A percentile compares a stretch with the other conserved stretches of the same genome.
These are phyloP conservation scores for Pichia eremophila DNA, from an alignment of 805 yeast genomes.

Conservation along the genomic window DNA sequence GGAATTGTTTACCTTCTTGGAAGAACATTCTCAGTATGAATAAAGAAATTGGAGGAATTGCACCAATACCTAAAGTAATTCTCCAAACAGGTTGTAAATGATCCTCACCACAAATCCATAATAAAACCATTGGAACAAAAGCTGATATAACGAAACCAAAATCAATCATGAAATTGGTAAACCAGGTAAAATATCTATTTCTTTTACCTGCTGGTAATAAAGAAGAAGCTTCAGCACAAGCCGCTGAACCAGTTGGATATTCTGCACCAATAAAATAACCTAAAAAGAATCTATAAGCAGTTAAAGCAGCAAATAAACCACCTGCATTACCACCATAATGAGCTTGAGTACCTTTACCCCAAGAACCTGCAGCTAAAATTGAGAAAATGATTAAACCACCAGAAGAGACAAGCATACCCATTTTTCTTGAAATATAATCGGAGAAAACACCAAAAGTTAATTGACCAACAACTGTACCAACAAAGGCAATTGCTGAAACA, in stretches of 20 bases:
- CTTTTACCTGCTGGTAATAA: slow-evolving; percentile 71
- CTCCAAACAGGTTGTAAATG: slow-evolving; percentile 87
- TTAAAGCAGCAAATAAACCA: slow-evolving; percentile 77
- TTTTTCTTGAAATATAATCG: slow-evolving; percentile 72
- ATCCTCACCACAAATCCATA: slow-evolving; percentile 69
- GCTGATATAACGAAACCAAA: slow-evolving; percentile 75
- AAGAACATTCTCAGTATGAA: slow-evolving; percentile 71
- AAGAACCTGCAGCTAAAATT: slow-evolving; percentile 70
- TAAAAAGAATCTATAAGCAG: slow-evolving; percentile 75
- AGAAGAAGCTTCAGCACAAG: slow-evolving; percentile 85
- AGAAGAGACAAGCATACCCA: slow-evolving; percentile 77
- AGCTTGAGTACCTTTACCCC: slow-evolving; percentile 56
- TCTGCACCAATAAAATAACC: slow-evolving; percentile 95
- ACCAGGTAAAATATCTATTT: slow-evolving; percentile 83
- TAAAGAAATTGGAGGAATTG: slow-evolving; percentile 72
- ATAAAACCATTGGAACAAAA: slow-evolving; percentile 75
- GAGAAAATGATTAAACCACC: slow-evolving; percentile 68
- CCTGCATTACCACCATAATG: slow-evolving; percentile 39
- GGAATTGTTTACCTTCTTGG: slow-evolving; percentile 63
- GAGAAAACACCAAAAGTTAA: slow-evolving; percentile 70
- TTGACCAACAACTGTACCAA: slow-evolving; percentile 85
- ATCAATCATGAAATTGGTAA: slow-evolving; percentile 84
- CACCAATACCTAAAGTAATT: slow-evolving; percentile 82
- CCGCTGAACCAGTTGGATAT: slow-evolving; percentile 88
- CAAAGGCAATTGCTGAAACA: slow-evolving; percentile 82